Base-by-base conservation (phyloP, 2,329 filamentous ascomycete genomes). In the Cladosporium sp. region DNA sequence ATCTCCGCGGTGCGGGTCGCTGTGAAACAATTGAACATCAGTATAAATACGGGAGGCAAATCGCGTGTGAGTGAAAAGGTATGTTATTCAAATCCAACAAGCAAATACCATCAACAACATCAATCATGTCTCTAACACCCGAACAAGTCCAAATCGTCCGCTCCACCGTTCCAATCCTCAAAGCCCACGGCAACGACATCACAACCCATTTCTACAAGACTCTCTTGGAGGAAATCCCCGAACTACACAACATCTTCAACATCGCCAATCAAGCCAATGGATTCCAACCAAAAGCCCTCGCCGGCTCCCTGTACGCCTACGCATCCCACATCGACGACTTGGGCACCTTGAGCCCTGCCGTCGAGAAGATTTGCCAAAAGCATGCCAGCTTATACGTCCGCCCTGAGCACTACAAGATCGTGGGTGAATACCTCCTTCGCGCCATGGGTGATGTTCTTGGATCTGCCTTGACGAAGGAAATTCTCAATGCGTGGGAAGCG, bases 361-460 rank as follows among this genome's bases (percentile, higher is more conserved):
- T 81, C 12, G 83, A 88, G 66, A 78, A 83, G 59, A 89, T 92
- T 56, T 85, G 83, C 65, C 80, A 88, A 65, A 89, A 88, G 68
- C 86, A 90, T 65, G 85, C 79, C 52, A 85, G 82, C 1, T 74
- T 90, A 1, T 80, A 80, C 59, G 82, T 90, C 62, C 73, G 72
- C 49, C 78, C 85, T 0, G 81, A 85, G 33, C 82, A 88, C 55
- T 90, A 89, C 66, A 73, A 76, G 29, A 78, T 88, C 38, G 84
- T 90, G 3, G 85, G 82, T 49, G 79, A 80, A 60, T 82, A 85
- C 61, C 75, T 90, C 11, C 73, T 90, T 38, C 74, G 76, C 20
- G 82, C 85, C 1, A 86, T 90, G 69, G 76, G 73, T 19, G 73
- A 80, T 38, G 79, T 89, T 0, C 77, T 90, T 1, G 85, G 85